These are phyloP conservation scores for Alnus rubra DNA, from an alignment of 306 rosid genomes.

Conservation along the genomic window DNA sequence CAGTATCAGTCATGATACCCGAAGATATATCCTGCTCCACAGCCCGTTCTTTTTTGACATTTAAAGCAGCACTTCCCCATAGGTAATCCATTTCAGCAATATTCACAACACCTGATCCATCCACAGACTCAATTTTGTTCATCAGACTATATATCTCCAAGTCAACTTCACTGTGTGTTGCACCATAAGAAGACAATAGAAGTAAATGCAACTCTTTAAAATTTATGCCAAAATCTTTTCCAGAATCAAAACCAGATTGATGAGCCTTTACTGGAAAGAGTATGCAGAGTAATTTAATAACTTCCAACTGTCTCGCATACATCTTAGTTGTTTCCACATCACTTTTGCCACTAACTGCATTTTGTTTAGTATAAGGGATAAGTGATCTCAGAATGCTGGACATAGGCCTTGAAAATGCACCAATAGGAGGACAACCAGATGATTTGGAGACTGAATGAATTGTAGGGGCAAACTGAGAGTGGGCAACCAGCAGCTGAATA, in stretches of 20 bases:
- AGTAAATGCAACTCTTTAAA: constrained; percentile 59
- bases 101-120: constrained; percentile 36
- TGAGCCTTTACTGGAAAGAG: constrained; percentile 44
- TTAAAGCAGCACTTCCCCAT: constrained; percentile 58
- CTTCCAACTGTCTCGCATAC: constrained; percentile 53
- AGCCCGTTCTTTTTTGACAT: constrained; percentile 39
- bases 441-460: constrained; percentile 45
- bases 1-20: constrained; percentile 46
- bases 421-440: constrained; percentile 41
- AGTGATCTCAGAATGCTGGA: constrained; percentile 72
- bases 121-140: constrained; percentile 59
- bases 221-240: constrained; percentile 54
- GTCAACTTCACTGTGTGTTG: constrained; percentile 61
- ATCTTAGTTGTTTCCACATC: constrained; percentile 29
- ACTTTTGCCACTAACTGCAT: constrained; percentile 34
- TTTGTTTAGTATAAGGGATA: constrained; percentile 43
- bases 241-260: constrained; percentile 42
- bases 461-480: constrained; percentile 82
- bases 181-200: constrained; percentile 70
- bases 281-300: constrained; percentile 59
- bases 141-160: constrained; percentile 61
- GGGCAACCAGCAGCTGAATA: constrained; percentile 75
- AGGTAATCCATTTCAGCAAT: constrained; percentile 40
- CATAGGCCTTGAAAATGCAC: constrained; percentile 65
- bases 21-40: constrained; percentile 36